phyloP scores from a whole-genome alignment of 2,329 filamentous ascomycete species.

The Neofusicoccum ribis region DNA sequence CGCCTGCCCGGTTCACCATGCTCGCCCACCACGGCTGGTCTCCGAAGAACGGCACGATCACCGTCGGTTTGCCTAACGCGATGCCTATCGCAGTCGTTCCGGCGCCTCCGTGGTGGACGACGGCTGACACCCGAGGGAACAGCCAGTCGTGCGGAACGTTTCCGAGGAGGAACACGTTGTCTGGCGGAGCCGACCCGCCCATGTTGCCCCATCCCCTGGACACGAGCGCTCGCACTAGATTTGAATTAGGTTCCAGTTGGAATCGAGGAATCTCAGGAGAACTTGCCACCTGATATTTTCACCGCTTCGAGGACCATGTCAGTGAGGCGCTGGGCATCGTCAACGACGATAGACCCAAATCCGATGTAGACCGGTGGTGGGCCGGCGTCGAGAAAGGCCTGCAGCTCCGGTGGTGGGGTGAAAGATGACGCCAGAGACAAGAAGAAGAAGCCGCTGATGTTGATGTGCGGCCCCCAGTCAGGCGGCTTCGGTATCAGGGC shows the following conservation, averaged over 20 bases:
- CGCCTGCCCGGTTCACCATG: constrained; percentile 64
- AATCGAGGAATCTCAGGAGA: too few relatives aligned
- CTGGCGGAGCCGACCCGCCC: constrained; percentile 52
- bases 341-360: constrained; percentile 74
- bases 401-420: constrained; percentile 57
- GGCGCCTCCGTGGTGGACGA: constrained; percentile 55
- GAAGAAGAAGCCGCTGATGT: constrained; percentile 78
- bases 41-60: constrained; percentile 78
- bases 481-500: constrained; percentile 65
- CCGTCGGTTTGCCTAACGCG: constrained; percentile 69
- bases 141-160: constrained; percentile 79
- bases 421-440: constrained; percentile 66
- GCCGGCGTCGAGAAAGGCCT: constrained; percentile 36
- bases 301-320: constrained; percentile 71
- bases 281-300: constrained; percentile 52
- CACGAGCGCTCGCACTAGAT: constrained; percentile 63
- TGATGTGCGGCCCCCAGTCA: constrained; percentile 69
- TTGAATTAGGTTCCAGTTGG: too few relatives aligned
- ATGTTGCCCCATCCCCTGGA: constrained; percentile 76
- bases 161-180: constrained; percentile 69
- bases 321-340: constrained; percentile 69
- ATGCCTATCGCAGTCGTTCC: constrained; percentile 74
- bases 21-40: constrained; percentile 78
- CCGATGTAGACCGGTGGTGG: constrained; percentile 70
- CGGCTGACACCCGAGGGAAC: constrained; percentile 43